phyloP scores from a whole-genome alignment of 768 basidiomycete species.

The Thelephora aurantiotincta region DNA sequence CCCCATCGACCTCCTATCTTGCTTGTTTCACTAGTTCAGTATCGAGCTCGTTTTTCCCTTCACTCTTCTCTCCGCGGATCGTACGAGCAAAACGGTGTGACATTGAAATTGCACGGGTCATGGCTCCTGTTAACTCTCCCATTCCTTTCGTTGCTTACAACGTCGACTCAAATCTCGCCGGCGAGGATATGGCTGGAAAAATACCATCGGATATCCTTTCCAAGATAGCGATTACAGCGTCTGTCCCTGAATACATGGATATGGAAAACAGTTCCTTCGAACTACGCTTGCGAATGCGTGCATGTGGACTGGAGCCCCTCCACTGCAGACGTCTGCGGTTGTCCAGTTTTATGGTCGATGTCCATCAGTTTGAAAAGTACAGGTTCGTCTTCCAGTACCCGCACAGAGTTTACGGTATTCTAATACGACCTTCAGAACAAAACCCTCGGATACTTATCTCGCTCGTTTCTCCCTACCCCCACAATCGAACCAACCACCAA shows the following conservation, averaged over 20 bases:
- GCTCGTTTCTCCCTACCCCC: constrained; percentile 43
- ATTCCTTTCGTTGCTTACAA: constrained; percentile 20
- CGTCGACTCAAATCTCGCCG: constrained; percentile 6
- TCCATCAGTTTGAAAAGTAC: constrained; percentile 53
- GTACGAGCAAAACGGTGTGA: constrained; percentile 24
- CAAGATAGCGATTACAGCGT: constrained; percentile 50
- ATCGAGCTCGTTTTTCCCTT: constrained; percentile 26
- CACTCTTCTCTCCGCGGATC: constrained; percentile 19
- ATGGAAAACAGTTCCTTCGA: constrained; percentile 34
- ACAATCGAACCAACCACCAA: constrained; percentile 46
- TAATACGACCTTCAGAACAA: constrained; percentile 19
- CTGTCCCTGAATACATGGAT: constrained; percentile 41
- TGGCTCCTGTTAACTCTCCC: constrained; percentile 18
- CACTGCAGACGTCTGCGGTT: constrained; percentile 44
- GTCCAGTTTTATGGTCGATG: constrained; percentile 36
- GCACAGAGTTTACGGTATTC: neutral
- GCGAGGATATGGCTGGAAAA: neutral
- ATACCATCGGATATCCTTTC: constrained; percentile 42
- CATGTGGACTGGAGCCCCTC: constrained; percentile 30
- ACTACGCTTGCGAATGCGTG: constrained; percentile 45
- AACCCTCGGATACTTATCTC: constrained; percentile 26
- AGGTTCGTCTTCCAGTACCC: constrained; percentile 29
- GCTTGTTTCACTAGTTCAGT: too few relatives aligned
- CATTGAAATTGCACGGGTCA: constrained; percentile 42
- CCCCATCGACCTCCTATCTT: constrained; percentile 23